Conservation (phyloP, 176 grass and related monocot genomes). For the Oryza brachyantha region DNA sequence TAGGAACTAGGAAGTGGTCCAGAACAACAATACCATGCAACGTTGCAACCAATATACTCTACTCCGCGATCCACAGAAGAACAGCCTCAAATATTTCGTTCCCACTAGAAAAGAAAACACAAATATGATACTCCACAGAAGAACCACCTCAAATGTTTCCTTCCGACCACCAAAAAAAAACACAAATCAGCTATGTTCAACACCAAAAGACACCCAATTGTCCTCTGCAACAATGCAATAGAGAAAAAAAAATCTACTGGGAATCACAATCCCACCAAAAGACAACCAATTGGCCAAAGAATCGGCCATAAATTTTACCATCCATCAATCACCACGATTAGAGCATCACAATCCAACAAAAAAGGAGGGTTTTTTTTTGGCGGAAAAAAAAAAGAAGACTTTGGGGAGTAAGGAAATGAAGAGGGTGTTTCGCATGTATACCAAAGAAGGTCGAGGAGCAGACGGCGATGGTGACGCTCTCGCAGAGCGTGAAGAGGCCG, state of each 20-base stretch:
- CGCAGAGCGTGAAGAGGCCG: slow-evolving; percentile 54
- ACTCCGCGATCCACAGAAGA: background rate
- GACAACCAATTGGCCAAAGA: background rate
- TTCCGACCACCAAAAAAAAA: background rate
- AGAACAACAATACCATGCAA: background rate
- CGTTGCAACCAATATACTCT: background rate
- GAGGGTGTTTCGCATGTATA: slow-evolving; percentile 14
- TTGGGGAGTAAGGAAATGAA: background rate
- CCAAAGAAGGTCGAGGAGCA: slow-evolving; percentile 29
- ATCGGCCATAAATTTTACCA: background rate
- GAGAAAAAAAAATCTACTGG: background rate
- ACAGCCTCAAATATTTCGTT: background rate
- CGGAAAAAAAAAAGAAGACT: background rate
- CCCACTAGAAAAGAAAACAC: background rate
- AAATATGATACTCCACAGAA: background rate
- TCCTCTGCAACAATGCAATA: background rate
- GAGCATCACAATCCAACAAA: background rate
- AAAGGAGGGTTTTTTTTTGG: background rate
- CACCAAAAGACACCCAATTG: background rate
- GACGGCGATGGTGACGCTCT: slow-evolving; percentile 48
- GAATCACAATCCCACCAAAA: background rate
- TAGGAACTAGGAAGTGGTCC: background rate
- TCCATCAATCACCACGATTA: background rate
- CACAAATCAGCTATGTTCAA: background rate
- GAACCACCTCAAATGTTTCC: background rate